phyloP scores from a whole-genome alignment of 257 asterid genomes.

The Solanum dulcamara region DNA sequence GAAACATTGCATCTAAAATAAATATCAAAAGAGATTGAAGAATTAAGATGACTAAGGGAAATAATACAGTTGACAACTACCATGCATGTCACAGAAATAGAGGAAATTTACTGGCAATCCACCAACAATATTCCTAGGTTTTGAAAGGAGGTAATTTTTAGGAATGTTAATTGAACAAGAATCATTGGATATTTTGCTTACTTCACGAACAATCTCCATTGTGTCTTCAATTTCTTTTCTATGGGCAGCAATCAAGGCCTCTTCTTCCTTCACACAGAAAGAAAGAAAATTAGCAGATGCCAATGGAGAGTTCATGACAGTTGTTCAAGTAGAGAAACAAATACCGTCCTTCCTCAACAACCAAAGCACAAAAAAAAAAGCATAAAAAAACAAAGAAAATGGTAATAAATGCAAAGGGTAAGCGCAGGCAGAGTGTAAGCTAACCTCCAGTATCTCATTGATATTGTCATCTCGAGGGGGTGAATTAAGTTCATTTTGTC shows the following conservation, averaged over 20 bases:
- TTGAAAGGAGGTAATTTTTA: neutral
- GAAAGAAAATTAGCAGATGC: neutral
- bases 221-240: slow-evolving; percentile 95
- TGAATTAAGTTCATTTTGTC: slow-evolving; percentile 37
- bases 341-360: neutral
- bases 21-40: neutral
- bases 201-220: slow-evolving; percentile 95
- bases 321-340: neutral
- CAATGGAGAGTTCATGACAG: slow-evolving; percentile 3
- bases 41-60: neutral
- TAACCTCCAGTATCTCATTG: slow-evolving; percentile 86
- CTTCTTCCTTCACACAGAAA: slow-evolving; percentile 60
- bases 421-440: slow-evolving; percentile 1
- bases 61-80: neutral
- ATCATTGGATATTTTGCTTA: slow-evolving; percentile 13
- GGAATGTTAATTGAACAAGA: too few species aligned
- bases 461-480: slow-evolving; percentile 53
- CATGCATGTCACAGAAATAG: neutral
- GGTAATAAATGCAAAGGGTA: neutral
- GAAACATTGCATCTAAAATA: neutral
- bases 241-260: slow-evolving; percentile 87
- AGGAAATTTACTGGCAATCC: neutral
- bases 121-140: neutral
- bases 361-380: neutral
- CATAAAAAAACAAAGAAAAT: neutral